Evolutionary conservation across 352 stramenopile genomes (phyloP).

Genomic region (Phytophthora citricola): DNA sequence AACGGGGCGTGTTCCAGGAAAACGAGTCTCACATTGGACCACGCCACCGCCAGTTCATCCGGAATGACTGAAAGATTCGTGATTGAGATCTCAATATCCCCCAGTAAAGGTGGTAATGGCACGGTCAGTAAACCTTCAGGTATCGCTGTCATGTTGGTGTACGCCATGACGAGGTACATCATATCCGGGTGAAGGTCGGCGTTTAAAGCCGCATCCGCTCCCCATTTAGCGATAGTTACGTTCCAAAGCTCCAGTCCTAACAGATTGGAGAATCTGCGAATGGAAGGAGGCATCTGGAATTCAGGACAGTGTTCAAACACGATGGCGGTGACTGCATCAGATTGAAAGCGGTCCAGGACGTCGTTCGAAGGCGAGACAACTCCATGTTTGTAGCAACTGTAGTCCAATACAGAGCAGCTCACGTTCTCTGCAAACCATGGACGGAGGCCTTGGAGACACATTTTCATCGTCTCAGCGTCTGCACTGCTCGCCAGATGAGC

Average conservation of each 20-base stretch:
- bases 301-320: constrained; percentile 54
- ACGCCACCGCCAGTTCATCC: constrained; percentile 31
- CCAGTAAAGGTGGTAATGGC: constrained; percentile 43
- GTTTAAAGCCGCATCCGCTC: constrained; percentile 40
- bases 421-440: constrained; percentile 54
- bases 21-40: constrained; percentile 35
- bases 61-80: constrained; percentile 46
- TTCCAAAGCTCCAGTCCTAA: constrained; percentile 67
- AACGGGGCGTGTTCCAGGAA: constrained; percentile 45
- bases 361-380: constrained; percentile 13
- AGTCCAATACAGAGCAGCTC: constrained; percentile 46
- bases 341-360: constrained; percentile 30
- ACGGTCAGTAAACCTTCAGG: constrained; percentile 41
- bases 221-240: constrained; percentile 51
- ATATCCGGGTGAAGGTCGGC: constrained; percentile 36
- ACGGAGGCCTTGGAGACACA: constrained; percentile 39
- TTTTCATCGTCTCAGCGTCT: constrained; percentile 12
- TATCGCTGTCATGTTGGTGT: constrained; percentile 56
- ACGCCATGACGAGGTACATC: constrained; percentile 49
- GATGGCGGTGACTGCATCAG: constrained; percentile 32
- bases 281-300: constrained; percentile 42
- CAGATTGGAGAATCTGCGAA: constrained; percentile 51
- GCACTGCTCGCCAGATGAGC: constrained; percentile 2
- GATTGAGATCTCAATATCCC: constrained; percentile 52
- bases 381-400: constrained; percentile 37